Evolutionary conservation across 805 yeast species (phyloP).

Genomic region (Wickerhamiella occidentalis): DNA sequence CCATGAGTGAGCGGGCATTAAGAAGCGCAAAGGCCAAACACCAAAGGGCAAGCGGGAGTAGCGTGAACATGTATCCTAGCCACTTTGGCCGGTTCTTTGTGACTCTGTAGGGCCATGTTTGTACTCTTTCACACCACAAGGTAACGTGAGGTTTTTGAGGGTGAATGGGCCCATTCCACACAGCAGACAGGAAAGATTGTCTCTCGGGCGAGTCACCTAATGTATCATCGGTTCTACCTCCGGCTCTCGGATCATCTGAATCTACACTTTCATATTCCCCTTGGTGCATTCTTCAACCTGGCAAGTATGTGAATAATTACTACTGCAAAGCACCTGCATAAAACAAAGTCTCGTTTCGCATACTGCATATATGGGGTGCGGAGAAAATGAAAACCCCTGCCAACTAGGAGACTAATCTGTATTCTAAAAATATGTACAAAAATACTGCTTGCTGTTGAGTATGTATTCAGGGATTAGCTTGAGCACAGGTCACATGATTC

Average conservation of each 20-base stretch:
- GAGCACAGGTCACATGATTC: constrained; percentile 14
- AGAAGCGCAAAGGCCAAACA: constrained; percentile 14
- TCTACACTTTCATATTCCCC: not conserved
- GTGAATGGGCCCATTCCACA: not conserved
- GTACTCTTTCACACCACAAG: constrained; percentile 10
- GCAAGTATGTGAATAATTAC: not conserved
- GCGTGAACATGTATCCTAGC: constrained; percentile 4
- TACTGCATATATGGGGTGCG: not conserved
- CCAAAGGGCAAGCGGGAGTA: constrained; percentile 19
- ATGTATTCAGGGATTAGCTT: not conserved
- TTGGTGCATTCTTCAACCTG: not conserved
- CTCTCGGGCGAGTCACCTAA: not conserved
- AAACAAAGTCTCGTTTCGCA: not conserved
- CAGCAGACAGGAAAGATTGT: not conserved
- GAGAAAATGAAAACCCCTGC: not conserved
- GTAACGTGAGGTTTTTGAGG: constrained; percentile 16
- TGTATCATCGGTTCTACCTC: not conserved
- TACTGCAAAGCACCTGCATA: not conserved
- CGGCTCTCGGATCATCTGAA: not conserved
- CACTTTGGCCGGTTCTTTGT: constrained; percentile 14
- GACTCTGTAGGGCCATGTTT: constrained; percentile 14
- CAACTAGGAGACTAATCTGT: too few relatives aligned
- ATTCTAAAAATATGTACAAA: too few relatives aligned
- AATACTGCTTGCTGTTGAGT: not conserved
- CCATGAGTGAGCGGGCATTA: constrained; percentile 20